These are phyloP conservation scores for Saksenaea oblongispora DNA, from an alignment of 371 early-diverging fungal species.

Conservation along the genomic window DNA sequence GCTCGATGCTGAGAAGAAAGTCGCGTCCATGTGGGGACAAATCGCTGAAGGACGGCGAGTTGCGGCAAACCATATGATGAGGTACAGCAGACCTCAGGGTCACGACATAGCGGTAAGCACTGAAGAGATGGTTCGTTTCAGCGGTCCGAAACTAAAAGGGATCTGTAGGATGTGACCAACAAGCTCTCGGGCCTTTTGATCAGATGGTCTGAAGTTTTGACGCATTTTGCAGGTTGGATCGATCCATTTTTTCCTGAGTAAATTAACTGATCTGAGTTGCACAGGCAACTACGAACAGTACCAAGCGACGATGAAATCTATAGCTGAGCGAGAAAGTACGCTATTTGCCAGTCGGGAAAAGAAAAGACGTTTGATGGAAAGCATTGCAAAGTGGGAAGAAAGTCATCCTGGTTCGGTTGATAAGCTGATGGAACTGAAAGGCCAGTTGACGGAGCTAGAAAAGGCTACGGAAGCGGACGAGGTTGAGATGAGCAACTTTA, in stretches of 20 bases:
- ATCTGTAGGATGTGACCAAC: not conserved
- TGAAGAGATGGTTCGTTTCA: not conserved
- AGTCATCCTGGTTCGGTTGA: conserved; percentile 32
- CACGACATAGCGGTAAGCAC: conserved; percentile 41
- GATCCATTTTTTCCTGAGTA: no score
- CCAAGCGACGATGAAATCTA: conserved; percentile 36
- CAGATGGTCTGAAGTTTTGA: conserved; percentile 31
- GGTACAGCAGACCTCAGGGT: conserved; percentile 39
- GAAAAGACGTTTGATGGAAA: conserved; percentile 28
- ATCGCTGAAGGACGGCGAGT: conserved; percentile 35
- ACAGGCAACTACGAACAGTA: conserved; percentile 38
- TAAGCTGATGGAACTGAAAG: conserved; percentile 29
- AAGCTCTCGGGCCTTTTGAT: conserved; percentile 14
- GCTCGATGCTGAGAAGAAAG: conserved; percentile 28
- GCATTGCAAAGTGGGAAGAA: conserved; percentile 25
- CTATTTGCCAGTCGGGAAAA: conserved; percentile 31
- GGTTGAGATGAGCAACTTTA: conserved; percentile 39
- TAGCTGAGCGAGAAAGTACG: conserved; percentile 30
- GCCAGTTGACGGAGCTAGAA: conserved; percentile 30
- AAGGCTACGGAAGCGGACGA: conserved; percentile 26
- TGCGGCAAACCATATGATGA: conserved; percentile 32
- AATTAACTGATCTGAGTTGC: not conserved
- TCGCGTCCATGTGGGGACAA: conserved; percentile 19
- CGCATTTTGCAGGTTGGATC: conserved; percentile 32
- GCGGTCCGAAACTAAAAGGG: not conserved